Evolutionary conservation across 768 basidiomycete species (phyloP).

Genomic region (Russula sp.): DNA sequence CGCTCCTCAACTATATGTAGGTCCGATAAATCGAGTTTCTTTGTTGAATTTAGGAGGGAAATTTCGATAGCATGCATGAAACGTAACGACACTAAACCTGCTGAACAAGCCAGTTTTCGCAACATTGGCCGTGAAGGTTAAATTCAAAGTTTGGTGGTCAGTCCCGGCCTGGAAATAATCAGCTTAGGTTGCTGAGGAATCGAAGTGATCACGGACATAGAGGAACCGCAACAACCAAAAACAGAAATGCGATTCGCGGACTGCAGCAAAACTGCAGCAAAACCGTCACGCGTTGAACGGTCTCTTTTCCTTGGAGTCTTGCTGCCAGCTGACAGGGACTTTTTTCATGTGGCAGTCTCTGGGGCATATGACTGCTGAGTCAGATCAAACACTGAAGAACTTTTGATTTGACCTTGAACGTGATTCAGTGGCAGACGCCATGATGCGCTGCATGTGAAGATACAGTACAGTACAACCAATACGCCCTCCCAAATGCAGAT

Average conservation of each 20-base stretch:
- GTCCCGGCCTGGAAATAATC: background rate
- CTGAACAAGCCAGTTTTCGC: background rate
- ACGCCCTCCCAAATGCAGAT: too few relatives aligned
- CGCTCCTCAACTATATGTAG: background rate
- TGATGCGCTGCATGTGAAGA: too few relatives aligned
- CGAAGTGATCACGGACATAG: background rate
- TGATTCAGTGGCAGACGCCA: too few relatives aligned
- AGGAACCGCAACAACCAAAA: background rate
- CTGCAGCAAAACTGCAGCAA: too few relatives aligned
- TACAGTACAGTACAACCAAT: too few relatives aligned
- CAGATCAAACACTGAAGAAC: too few relatives aligned
- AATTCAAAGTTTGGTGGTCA: background rate
- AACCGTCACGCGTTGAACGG: too few relatives aligned
- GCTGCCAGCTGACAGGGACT: too few relatives aligned
- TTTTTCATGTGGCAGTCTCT: too few relatives aligned
- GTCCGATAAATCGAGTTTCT: background rate
- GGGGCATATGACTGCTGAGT: too few relatives aligned
- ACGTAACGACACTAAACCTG: background rate
- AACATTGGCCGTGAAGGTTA: background rate
- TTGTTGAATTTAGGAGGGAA: background rate
- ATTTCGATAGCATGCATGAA: background rate
- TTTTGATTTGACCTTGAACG: too few relatives aligned
- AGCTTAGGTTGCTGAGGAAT: background rate
- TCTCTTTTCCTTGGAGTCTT: too few relatives aligned
- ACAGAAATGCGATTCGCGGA: background rate